Conservation (phyloP, 495 filamentous ascomycete species). For the Penicillium coprophilum region DNA sequence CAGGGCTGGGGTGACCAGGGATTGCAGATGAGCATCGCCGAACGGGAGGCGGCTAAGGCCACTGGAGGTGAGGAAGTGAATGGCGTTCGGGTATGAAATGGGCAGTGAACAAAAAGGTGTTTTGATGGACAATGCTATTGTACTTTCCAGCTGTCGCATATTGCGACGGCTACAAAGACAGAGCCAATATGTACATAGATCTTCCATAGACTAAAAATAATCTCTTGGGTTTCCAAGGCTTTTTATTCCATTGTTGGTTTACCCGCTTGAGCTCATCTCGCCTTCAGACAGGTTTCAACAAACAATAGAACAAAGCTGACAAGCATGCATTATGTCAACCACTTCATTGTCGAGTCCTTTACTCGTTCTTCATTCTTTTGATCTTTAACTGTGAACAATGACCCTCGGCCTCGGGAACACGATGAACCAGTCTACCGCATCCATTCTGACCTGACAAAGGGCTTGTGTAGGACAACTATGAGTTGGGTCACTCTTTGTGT, state of each 20-base stretch:
- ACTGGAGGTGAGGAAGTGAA: conserved; percentile 37
- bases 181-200: conserved; percentile 16
- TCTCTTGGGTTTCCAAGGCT: background rate
- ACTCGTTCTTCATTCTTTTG: background rate
- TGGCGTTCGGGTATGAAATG: conserved; percentile 29
- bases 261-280: background rate
- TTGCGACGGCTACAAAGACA: conserved; percentile 13
- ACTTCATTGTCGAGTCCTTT: conserved; percentile 2
- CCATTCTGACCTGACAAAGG: conserved; percentile 2
- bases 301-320: conserved; percentile 5
- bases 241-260: background rate
- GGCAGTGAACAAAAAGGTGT: conserved; percentile 1
- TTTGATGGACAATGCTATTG: conserved; percentile 20
- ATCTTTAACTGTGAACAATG: background rate
- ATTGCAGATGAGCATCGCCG: conserved; percentile 42
- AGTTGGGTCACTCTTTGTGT: background rate
- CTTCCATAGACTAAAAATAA: conserved; percentile 16
- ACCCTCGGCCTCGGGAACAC: background rate
- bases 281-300: background rate
- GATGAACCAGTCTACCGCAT: background rate
- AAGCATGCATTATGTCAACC: background rate
- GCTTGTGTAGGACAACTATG: background rate
- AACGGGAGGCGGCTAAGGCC: conserved; percentile 41
- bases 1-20: conserved; percentile 49
- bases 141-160: background rate